Evolutionary conservation across 1,284 basidiomycete species (phyloP).

Genomic region (Pascua guehoae): DNA sequence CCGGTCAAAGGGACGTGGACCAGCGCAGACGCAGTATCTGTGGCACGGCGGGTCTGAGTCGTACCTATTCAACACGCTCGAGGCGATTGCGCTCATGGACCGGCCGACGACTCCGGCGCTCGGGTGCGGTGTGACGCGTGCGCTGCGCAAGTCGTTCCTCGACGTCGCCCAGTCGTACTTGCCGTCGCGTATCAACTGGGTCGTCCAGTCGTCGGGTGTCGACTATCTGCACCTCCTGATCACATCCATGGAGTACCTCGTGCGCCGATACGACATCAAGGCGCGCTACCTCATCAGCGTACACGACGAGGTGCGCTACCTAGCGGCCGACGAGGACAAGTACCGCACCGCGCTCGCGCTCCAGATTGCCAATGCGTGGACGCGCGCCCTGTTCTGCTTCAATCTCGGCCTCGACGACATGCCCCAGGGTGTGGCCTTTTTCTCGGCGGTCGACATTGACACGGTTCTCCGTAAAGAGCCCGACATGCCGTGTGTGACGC

Average conservation of each 20-base stretch:
- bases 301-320: slow-evolving; percentile 93
- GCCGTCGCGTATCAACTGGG: slow-evolving; percentile 98
- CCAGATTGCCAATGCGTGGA: slow-evolving; percentile 96
- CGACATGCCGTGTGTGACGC: slow-evolving; percentile 91
- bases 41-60: slow-evolving; percentile 98
- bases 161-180: slow-evolving; percentile 69
- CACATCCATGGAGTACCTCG: slow-evolving; percentile 89
- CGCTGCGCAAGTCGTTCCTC: slow-evolving; percentile 83
- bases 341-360: slow-evolving; percentile 88
- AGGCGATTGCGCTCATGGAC: slow-evolving; percentile 86
- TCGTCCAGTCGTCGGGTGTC: slow-evolving; percentile 96
- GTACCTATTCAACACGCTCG: slow-evolving; percentile 98
- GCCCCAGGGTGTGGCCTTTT: slow-evolving; percentile 91
- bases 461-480: slow-evolving; percentile 90
- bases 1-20: slow-evolving; percentile 40
- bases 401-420: slow-evolving; percentile 93
- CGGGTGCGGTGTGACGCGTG: slow-evolving; percentile 89
- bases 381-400: slow-evolving; percentile 84
- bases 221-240: slow-evolving; percentile 97
- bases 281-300: slow-evolving; percentile 96
- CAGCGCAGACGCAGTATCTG: slow-evolving; percentile 58
- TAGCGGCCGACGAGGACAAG: slow-evolving; percentile 81
- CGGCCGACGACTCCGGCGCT: slow-evolving; percentile 85
- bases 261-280: slow-evolving; percentile 73
- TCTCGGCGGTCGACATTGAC: slow-evolving; percentile 95